Base-by-base conservation (phyloP, 345 rosid species). In the Eucalyptus tenuipes region DNA sequence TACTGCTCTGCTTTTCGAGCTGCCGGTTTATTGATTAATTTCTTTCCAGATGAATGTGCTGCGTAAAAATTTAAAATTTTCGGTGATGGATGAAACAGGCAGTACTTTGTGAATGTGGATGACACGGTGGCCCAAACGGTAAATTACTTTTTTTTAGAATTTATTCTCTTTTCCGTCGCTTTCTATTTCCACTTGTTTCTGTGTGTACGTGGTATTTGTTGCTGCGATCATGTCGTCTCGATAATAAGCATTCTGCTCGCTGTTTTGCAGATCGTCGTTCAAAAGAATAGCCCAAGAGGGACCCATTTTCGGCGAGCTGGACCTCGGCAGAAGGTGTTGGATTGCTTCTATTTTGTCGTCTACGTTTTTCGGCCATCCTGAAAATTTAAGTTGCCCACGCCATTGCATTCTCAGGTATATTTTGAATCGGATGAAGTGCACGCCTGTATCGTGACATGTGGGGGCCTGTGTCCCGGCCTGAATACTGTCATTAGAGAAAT, bases 231-330 rank as follows among this genome's bases (percentile, higher is more conserved):
- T 17, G 44, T 10, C 10, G 17, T 45, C 71, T 66, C 0, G 85
- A 64, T 59, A 13, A 42, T 31, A 66, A 20, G 64, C 86, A 10
- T 87, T 45, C 16, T 37, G 47, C 82, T 75, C 82, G 15, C 82
- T 75, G 47, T 45, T 89, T 31, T 50, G 33, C 88, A 93, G 95
- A 87, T 93, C 48, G 95, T 91, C 37, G 92, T 92, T 81, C 92
- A 91, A 4, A 92, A 89, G 79, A 90, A 91, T 33, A 90, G 91
- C 88, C 91, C 92, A 22, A 89, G 93, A 49, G 94, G 93, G 66
- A 88, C 88, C 50, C 94, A 93, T 88, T 93, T 93, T 80, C 89
- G 94, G 40, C 91, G 94, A 75, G 94, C 94, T 33, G 94, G 94
- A 68, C 94, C 95, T 45, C 91, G 93, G 10, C 94, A 92, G 86